Percentiles rank a stretch among this genome's conserved stretches.
phyloP scores from a whole-genome alignment of 768 basidiomycete species.

The Lactarius indigo region DNA sequence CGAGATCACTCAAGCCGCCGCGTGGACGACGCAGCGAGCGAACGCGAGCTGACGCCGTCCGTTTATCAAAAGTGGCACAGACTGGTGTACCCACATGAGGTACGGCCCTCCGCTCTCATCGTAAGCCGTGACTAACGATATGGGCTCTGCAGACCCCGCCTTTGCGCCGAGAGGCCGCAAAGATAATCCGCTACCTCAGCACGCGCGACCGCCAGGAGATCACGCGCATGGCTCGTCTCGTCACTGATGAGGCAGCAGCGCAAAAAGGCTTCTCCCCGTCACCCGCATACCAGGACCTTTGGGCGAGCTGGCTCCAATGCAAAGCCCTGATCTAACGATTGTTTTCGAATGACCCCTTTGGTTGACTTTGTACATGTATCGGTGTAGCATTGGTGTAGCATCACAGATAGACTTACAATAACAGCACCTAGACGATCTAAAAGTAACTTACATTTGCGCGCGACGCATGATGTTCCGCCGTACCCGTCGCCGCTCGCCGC shows the following conservation, averaged over 20 bases:
- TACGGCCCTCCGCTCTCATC: conserved; percentile 22
- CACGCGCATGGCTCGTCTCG: conserved; percentile 39
- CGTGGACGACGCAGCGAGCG: conserved; percentile 25
- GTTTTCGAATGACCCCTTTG: conserved; percentile 32
- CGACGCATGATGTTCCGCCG: conserved; percentile 86
- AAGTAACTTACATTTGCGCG: conserved; percentile 53
- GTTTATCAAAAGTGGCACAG: conserved; percentile 46
- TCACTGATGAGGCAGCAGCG: conserved; percentile 39
- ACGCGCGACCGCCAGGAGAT: conserved; percentile 40
- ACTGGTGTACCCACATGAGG: conserved; percentile 42
- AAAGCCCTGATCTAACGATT: conserved; percentile 36
- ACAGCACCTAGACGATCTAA: neutral
- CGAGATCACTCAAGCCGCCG: conserved; percentile 26
- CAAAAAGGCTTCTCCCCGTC: conserved; percentile 23
- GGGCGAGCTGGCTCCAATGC: conserved; percentile 38
- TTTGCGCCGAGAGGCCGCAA: conserved; percentile 34
- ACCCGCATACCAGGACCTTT: conserved; percentile 36
- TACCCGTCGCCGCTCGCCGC: conserved; percentile 66
- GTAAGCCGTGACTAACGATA: neutral
- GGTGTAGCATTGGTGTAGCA: neutral
- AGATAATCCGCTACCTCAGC: conserved; percentile 37
- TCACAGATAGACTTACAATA: neutral
- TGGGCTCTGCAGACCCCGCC: conserved; percentile 34
- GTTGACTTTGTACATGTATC: conserved; percentile 9
- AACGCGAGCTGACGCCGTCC: conserved; percentile 34